These are phyloP conservation scores for Coemansia sp. DNA, from an alignment of 192 early-diverging fungal species.

Conservation along the genomic window DNA sequence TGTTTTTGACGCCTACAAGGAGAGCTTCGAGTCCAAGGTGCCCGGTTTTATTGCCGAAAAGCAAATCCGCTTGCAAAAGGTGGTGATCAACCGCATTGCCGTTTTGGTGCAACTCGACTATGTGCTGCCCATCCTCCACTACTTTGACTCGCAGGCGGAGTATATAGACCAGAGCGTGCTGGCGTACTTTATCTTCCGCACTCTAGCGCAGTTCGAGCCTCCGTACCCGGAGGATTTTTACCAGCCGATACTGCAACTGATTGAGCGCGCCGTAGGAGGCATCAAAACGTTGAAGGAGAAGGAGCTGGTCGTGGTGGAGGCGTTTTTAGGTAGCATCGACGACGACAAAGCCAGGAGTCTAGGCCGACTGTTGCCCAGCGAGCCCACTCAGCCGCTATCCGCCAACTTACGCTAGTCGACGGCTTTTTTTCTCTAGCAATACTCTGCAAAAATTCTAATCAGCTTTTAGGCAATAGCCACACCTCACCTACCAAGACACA, in stretches of 20 bases:
- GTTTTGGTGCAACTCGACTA: constrained; percentile 64
- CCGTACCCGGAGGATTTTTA: constrained; percentile 33
- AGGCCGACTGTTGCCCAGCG: constrained; percentile 1
- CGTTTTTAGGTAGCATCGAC: constrained; percentile 29
- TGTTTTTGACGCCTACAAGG: constrained; percentile 63
- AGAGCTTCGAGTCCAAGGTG: constrained; percentile 58
- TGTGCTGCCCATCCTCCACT: constrained; percentile 62
- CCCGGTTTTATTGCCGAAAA: constrained; percentile 59
- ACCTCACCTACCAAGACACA: not conserved
- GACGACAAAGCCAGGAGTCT: constrained; percentile 10
- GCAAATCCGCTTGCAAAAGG: constrained; percentile 66
- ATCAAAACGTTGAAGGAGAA: constrained; percentile 27
- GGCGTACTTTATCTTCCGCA: constrained; percentile 61
- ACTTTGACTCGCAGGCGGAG: constrained; percentile 54
- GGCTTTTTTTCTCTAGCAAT: not conserved
- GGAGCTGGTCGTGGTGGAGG: constrained; percentile 19
- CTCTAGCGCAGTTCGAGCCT: constrained; percentile 24
- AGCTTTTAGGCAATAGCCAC: no score
- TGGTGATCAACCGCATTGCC: constrained; percentile 66
- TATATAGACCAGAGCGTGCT: constrained; percentile 66
- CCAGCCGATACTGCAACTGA: constrained; percentile 26
- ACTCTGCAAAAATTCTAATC: not conserved
- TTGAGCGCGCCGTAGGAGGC: constrained; percentile 22
- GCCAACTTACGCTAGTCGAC: not conserved
- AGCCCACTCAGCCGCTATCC: not conserved